Conservation (phyloP, 768 basidiomycete species). For the Kwoniella europaea region DNA sequence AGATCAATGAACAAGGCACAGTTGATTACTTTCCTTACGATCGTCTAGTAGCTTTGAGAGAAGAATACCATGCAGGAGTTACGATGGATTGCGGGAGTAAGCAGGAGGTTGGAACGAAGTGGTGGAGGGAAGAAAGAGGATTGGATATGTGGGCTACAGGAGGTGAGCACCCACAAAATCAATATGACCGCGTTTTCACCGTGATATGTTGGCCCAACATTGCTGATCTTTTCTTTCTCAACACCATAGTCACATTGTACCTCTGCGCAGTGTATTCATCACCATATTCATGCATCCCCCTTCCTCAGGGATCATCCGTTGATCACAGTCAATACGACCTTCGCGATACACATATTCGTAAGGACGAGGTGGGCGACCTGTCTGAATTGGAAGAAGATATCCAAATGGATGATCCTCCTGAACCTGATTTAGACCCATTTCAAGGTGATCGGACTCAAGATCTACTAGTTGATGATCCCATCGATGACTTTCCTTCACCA, state of each 20-base stretch:
- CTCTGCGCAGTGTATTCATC: neutral
- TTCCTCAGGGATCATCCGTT: neutral
- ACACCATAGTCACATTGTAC: conserved; percentile 13
- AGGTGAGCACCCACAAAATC: conserved; percentile 23
- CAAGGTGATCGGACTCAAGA: neutral
- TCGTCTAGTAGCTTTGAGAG: conserved; percentile 15
- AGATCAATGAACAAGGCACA: conserved; percentile 21
- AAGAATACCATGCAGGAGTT: neutral
- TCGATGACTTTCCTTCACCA: neutral
- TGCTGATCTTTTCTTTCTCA: neutral
- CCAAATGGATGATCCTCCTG: no score
- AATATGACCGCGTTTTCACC: no score
- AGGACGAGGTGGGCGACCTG: neutral
- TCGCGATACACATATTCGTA: no score
- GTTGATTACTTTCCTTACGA: conserved; percentile 28
- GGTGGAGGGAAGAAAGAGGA: conserved; percentile 28
- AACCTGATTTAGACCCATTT: neutral
- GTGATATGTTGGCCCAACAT: neutral
- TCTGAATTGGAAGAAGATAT: no score
- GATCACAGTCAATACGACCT: no score
- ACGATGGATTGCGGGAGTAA: neutral
- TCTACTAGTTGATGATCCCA: neutral
- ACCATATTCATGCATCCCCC: conserved; percentile 9
- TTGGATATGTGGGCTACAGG: conserved; percentile 41
- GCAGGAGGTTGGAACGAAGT: conserved; percentile 16